Evolutionary conservation across 164 flowering plant genomes (phyloP), one percentile per base, ranked within the genome.

Genomic region (Stephania japonica): DNA sequence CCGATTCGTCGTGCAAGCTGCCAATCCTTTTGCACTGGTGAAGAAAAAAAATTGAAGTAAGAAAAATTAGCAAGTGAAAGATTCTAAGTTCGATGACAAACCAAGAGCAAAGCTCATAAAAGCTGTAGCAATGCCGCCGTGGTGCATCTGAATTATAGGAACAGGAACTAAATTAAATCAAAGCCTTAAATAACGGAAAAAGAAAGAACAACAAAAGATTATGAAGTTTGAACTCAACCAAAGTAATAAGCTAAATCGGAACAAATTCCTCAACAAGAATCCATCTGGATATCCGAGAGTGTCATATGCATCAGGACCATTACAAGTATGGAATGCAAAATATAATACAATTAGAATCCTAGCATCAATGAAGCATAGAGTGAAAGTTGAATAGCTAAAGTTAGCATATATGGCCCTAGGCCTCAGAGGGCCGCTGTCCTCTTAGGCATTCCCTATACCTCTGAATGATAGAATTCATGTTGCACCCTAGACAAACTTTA

Each of bases 11-110:
- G 84, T 68, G 92, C 92, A 78, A 90, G 78, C 80, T 85, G 89
- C 66, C 80, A 85, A 77, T 90, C 94, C 77, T 88, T 88, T 72
- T 82, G 86, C 92, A 88, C 93, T 89, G 80, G n/a, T n/a, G n/a
- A 59, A 10, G 23, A 49, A 23, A 44, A 75, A 42, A 68, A 42
- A 65, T 42, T 27, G 19, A 19, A 24, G 1, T 0, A 11, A 43
- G 1, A 61, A 21, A 18, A 70, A 42, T 7, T 7, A 62, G 77
- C 0, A n/a, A 70, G 68, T 25, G n/a, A 69, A 27, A 27, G 61
- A 44, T 26, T 49, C 7, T 68, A 5, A 12, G 47, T 19, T 68
- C 12, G 7, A 67, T 47, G 16, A 47, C 53, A 47, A 11, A 8
- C 53, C 16, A 47, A 47, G 10, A 11, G 53, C 16, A 47, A 47